These are phyloP conservation scores for Cyberlindnera galapagoensis DNA, from an alignment of 805 yeast genomes.

Conservation along the genomic window DNA sequence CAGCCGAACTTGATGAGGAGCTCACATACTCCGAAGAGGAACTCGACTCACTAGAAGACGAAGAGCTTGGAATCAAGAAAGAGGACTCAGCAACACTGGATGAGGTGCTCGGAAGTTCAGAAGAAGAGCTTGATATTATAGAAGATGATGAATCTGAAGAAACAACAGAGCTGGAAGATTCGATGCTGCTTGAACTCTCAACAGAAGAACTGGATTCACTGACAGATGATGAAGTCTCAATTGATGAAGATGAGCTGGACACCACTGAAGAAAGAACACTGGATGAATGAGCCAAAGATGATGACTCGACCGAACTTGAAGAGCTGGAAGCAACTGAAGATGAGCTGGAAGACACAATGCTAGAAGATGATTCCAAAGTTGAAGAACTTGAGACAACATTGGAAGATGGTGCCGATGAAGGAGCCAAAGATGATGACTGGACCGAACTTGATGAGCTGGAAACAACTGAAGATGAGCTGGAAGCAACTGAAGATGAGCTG, in stretches of 20 bases:
- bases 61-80: not conserved
- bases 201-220: not conserved
- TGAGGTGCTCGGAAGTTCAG: not conserved
- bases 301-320: conserved; percentile 1
- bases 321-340: conserved; percentile 1
- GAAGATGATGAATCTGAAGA: not conserved
- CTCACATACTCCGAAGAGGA: not conserved
- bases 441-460: conserved; percentile 1
- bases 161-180: not conserved
- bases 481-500: conserved; percentile 2
- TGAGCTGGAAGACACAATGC: no score
- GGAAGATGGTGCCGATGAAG: not conserved
- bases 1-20: not conserved
- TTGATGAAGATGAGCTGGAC: not conserved
- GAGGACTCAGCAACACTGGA: conserved; percentile 1
- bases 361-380: not conserved
- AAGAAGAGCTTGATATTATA: not conserved
- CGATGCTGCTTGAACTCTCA: no score
- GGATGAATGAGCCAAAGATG: conserved; percentile 1
- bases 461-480: no score
- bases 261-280: conserved; percentile 1
- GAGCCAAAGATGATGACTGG: conserved; percentile 1
- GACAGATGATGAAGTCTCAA: not conserved
- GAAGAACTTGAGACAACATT: conserved; percentile 2
- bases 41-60: not conserved